Percentiles rank a stretch among this genome's conserved stretches.
Conservation (phyloP, 2,329 filamentous ascomycete species). For the Exserohilum rostratum region DNA sequence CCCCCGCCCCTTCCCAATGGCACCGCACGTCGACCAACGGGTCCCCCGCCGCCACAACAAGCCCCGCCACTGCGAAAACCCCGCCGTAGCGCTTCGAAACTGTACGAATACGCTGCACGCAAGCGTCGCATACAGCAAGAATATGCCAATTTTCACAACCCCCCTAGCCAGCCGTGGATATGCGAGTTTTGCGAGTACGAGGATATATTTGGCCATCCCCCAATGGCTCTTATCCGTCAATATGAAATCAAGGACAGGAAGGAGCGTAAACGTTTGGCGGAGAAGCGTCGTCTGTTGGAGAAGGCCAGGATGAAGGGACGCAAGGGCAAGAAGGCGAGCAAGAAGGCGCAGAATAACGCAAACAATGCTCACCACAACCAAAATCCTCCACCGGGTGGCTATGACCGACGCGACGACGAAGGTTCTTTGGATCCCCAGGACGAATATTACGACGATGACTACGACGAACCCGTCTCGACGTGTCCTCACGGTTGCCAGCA, state of each 20-base stretch:
- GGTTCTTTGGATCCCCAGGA: constrained; percentile 40
- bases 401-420: constrained; percentile 42
- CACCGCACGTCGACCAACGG: constrained; percentile 45
- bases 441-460: constrained; percentile 48
- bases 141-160: constrained; percentile 76
- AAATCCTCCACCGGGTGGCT: constrained; percentile 36
- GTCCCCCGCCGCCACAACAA: constrained; percentile 48
- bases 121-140: constrained; percentile 79
- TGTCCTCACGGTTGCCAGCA: constrained; percentile 44
- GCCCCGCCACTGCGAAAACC: constrained; percentile 64
- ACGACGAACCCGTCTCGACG: constrained; percentile 38
- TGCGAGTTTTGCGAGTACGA: constrained; percentile 99
- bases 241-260: constrained; percentile 95
- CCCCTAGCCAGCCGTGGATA: constrained; percentile 87
- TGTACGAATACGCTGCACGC: constrained; percentile 76
- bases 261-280: constrained; percentile 81
- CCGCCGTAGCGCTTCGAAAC: constrained; percentile 67
- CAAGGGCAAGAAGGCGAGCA: constrained; percentile 83
- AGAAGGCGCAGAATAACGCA: constrained; percentile 56
- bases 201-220: constrained; percentile 87
- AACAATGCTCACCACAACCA: constrained; percentile 41
- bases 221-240: constrained; percentile 81
- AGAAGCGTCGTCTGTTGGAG: constrained; percentile 82
- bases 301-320: constrained; percentile 93
- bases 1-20: constrained; percentile 31